These are phyloP conservation scores for Mimosa bimucronata DNA, from an alignment of 306 rosid genomes.

Conservation along the genomic window DNA sequence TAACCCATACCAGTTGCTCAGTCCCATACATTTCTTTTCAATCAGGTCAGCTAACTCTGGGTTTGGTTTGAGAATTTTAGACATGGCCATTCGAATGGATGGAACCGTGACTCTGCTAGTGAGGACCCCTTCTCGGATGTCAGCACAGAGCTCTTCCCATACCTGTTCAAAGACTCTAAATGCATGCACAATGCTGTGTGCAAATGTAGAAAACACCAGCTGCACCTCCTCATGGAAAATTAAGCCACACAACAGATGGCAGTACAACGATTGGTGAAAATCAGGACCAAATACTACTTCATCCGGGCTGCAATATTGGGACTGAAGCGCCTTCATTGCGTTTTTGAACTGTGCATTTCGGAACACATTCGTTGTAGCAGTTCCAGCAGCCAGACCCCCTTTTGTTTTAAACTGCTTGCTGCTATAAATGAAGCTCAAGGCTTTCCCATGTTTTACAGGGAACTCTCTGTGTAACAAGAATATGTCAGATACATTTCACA, in stretches of 20 bases:
- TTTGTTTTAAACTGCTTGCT: conserved; percentile 73
- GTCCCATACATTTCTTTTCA: conserved; percentile 49
- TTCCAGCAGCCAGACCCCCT: conserved; percentile 80
- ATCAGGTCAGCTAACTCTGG: conserved; percentile 76
- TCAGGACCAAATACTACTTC: conserved; percentile 87
- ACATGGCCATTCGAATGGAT: conserved; percentile 60
- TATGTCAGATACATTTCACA: conserved; percentile 27
- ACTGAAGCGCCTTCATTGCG: conserved; percentile 57
- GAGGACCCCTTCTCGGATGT: conserved; percentile 71
- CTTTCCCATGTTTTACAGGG: conserved; percentile 78
- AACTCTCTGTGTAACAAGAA: conserved; percentile 56
- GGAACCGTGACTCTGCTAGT: conserved; percentile 55
- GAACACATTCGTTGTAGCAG: conserved; percentile 86
- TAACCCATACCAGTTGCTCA: conserved; percentile 85
- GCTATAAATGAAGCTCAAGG: conserved; percentile 75
- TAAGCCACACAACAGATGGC: conserved; percentile 89
- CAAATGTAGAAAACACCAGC: conserved; percentile 68
- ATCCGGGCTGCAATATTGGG: conserved; percentile 77
- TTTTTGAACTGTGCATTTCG: conserved; percentile 43
- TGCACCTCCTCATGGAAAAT: conserved; percentile 67
- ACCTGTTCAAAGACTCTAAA: conserved; percentile 76
- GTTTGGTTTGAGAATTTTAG: conserved; percentile 71
- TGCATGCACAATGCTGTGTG: conserved; percentile 79
- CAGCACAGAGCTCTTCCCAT: conserved; percentile 75
- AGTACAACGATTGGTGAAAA: conserved; percentile 83